Evolutionary conservation across 1,284 basidiomycete genomes (phyloP).

Genomic region (Meira nashicola): DNA sequence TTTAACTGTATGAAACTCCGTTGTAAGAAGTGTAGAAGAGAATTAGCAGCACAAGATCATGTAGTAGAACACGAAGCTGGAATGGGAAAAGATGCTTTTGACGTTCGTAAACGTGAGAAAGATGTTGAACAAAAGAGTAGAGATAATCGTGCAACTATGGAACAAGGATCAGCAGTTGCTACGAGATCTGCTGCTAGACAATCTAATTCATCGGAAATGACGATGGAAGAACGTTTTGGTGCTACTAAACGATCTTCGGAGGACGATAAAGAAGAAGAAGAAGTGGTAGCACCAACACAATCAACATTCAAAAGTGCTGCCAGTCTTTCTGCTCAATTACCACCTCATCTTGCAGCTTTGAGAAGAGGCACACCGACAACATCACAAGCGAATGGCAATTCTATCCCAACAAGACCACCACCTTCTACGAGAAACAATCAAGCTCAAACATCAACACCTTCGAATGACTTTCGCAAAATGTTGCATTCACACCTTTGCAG

Average conservation of each 20-base stretch:
- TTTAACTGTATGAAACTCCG: slow-evolving; percentile 29
- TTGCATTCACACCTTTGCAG: slow-evolving; percentile 66
- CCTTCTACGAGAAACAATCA: not conserved
- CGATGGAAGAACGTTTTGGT: not conserved
- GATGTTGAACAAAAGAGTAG: slow-evolving; percentile 9
- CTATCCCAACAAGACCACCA: no score
- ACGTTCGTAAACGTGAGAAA: slow-evolving; percentile 20
- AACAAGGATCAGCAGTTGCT: slow-evolving; percentile 7
- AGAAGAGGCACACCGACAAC: slow-evolving; percentile 15
- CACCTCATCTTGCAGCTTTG: slow-evolving; percentile 41
- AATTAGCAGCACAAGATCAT: slow-evolving; percentile 41
- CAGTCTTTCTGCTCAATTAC: slow-evolving; percentile 27
- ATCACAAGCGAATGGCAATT: no score
- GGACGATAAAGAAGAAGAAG: not conserved
- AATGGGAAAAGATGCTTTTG: slow-evolving; percentile 44
- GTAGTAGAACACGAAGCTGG: slow-evolving; percentile 47
- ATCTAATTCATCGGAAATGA: not conserved
- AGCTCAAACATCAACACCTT: not conserved
- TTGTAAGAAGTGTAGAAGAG: slow-evolving; percentile 45
- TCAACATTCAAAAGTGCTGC: slow-evolving; percentile 25
- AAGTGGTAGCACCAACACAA: not conserved
- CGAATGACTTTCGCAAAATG: slow-evolving; percentile 15
- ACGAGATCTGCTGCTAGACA: not conserved
- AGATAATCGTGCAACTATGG: slow-evolving; percentile 1
- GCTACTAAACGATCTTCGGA: no score